Percentiles rank a stretch among this genome's conserved stretches.
Evolutionary conservation across 441 rosid species (phyloP).

Genomic region (Gossypium davidsonii): DNA sequence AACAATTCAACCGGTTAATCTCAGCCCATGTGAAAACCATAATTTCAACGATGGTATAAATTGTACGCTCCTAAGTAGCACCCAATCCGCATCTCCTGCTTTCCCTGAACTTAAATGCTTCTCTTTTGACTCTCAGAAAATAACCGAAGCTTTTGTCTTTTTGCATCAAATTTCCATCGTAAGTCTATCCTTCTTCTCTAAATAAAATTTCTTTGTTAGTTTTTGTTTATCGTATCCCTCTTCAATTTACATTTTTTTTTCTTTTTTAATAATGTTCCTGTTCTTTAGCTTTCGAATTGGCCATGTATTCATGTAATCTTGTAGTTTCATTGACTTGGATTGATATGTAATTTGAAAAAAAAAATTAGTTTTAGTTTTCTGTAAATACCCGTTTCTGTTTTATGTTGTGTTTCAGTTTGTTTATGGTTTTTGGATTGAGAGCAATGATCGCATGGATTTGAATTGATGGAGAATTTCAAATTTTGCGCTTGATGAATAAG

Average conservation of each 20-base stretch:
- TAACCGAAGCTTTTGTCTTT: neutral
- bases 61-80: neutral
- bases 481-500: neutral
- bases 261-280: neutral
- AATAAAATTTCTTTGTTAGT: neutral
- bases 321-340: neutral
- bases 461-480: neutral
- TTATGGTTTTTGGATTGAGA: neutral
- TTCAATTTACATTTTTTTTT: neutral
- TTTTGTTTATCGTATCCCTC: neutral
- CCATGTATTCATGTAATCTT: neutral
- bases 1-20: too few species aligned
- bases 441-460: neutral
- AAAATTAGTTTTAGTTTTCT: neutral
- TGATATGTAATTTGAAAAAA: neutral
- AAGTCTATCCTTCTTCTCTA: neutral
- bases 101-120: neutral
- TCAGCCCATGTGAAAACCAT: too few species aligned
- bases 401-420: neutral
- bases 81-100: neutral
- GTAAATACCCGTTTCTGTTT: neutral
- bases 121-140: neutral
- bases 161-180: slow-evolving; percentile 1
- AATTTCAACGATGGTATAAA: neutral
- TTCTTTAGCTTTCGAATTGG: neutral